A percentile compares a stretch with the other conserved stretches of the same genome.
These are phyloP conservation scores for Citropsis articulata DNA, from an alignment of 345 rosid genomes.

Conservation along the genomic window DNA sequence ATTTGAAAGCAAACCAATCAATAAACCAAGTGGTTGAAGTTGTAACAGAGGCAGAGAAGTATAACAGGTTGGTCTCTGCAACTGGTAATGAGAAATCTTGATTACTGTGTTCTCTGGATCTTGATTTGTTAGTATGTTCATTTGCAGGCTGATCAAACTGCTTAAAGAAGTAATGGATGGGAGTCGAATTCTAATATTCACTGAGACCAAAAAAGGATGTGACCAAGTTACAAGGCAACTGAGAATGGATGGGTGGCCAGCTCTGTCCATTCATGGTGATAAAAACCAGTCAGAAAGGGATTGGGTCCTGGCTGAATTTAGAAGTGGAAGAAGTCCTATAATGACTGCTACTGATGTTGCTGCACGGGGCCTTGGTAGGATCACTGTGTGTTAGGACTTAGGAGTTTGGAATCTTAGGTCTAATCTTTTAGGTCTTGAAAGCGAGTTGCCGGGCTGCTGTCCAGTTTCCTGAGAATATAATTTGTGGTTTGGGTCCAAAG, in stretches of 20 bases:
- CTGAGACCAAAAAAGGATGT: constrained; percentile 94
- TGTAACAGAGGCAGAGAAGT: constrained; percentile 75
- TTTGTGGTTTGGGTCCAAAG: constrained; percentile 58
- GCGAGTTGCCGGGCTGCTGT: constrained; percentile 93
- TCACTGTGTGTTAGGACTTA: constrained; percentile 61
- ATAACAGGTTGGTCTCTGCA: constrained; percentile 62
- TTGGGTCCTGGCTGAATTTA: constrained; percentile 93
- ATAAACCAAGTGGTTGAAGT: constrained; percentile 89
- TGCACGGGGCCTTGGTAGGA: constrained; percentile 99
- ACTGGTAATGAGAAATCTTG: not conserved
- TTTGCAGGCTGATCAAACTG: constrained; percentile 64
- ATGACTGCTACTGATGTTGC: constrained; percentile 99
- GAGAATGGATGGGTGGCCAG: constrained; percentile 99
- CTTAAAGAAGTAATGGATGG: constrained; percentile 86
- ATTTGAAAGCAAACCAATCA: constrained; percentile 89
- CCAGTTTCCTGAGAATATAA: constrained; percentile 65
- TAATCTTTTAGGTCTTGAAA: constrained; percentile 36
- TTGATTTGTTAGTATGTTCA: constrained; percentile 4
- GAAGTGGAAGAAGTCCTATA: constrained; percentile 85
- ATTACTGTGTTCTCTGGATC: not conserved
- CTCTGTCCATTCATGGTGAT: constrained; percentile 96
- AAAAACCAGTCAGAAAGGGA: constrained; percentile 94
- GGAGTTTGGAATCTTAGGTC: constrained; percentile 53
- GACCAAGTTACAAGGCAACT: constrained; percentile 93
- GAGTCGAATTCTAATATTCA: constrained; percentile 75